Base-by-base conservation (phyloP, 179 eudicot genomes). In the Sideroxylon spinosum region DNA sequence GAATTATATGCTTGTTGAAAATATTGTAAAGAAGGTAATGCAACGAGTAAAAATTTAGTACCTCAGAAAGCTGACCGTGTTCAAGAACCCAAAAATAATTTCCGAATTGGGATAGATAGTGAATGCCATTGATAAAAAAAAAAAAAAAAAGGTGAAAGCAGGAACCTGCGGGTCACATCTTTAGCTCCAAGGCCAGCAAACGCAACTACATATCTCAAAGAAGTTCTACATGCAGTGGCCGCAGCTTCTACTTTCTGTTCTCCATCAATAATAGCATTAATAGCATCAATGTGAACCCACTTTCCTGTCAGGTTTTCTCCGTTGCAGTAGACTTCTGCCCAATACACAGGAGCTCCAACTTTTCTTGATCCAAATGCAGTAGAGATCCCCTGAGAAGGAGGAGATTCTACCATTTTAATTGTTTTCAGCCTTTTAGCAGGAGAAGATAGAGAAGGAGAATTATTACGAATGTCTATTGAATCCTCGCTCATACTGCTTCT, bases 101-200 rank as follows among this genome's bases (percentile, higher is more conserved):
- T 17, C 50, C 8, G 13, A 5, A 65, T 1, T 50, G 63, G 49
- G 76, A 59, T 53, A 32, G 25, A 50, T 46, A 10, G 52, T 69
- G 52, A 72, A 17, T 73, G 19, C 49, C 62, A 55, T n/a, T n/a
- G n/a, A n/a, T 23, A 17, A 48, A 7, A 25, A 48, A 44, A 23
- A 17, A 3, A 37, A 44, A 7, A 1, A 46, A 4, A 69, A 19
- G 56, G 14, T 32, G 16, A 71, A 11, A 71, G 57, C 67, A 57
- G 65, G 53, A 80, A 95, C 98, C 98, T 95, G 90, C 98, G 97
- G 26, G 98, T 94, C 78, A 95, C 97, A 73, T 95, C 99, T 87
- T 95, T 95, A 80, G 91, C 98, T 52, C 99, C 99, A 83, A 78
- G 80, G 50, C 98, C 97, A 69, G 99, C 98, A 87, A 95, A 95